Evolutionary conservation across 1,284 basidiomycete species (phyloP).

Genomic region (Bondarzewia mesenterica): DNA sequence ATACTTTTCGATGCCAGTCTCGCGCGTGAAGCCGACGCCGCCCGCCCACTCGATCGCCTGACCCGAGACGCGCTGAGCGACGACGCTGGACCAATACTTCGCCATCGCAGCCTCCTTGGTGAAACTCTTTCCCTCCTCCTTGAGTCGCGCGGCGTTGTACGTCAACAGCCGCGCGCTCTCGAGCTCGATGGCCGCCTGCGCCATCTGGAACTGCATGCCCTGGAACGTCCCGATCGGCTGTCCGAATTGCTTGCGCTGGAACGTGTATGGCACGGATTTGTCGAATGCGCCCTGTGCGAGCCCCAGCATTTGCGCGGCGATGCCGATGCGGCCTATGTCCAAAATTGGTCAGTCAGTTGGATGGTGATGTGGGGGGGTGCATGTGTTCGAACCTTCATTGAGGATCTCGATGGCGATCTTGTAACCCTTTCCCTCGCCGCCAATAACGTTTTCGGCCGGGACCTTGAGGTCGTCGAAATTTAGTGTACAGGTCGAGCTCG

Average conservation of each 20-base stretch:
- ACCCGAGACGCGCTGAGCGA: slow-evolving; percentile 86
- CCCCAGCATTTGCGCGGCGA: slow-evolving; percentile 95
- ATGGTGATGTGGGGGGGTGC: not conserved
- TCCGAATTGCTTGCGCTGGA: slow-evolving; percentile 91
- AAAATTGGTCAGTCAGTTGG: not conserved
- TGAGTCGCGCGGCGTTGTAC: slow-evolving; percentile 92
- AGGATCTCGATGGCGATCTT: slow-evolving; percentile 98
- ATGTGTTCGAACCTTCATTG: slow-evolving; percentile 65
- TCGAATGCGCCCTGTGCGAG: slow-evolving; percentile 96
- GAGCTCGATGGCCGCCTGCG: slow-evolving; percentile 82
- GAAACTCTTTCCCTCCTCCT: slow-evolving; percentile 86
- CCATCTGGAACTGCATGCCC: slow-evolving; percentile 94
- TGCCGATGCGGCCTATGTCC: slow-evolving; percentile 77
- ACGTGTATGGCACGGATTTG: slow-evolving; percentile 89
- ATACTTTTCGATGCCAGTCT: slow-evolving; percentile 91
- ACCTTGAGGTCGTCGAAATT: slow-evolving; percentile 95
- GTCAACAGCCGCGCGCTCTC: slow-evolving; percentile 90
- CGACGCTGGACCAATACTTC: slow-evolving; percentile 82
- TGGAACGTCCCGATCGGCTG: slow-evolving; percentile 91
- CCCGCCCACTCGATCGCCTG: slow-evolving; percentile 96
- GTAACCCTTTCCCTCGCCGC: slow-evolving; percentile 91
- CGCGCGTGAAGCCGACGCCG: slow-evolving; percentile 90
- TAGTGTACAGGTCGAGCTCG: slow-evolving; percentile 94
- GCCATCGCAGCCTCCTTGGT: slow-evolving; percentile 97
- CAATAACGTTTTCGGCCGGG: slow-evolving; percentile 90